Evolutionary conservation across 2,329 filamentous ascomycete genomes (phyloP), one percentile per base, ranked within the genome.

Genomic region (Talaromyces marneffei): DNA sequence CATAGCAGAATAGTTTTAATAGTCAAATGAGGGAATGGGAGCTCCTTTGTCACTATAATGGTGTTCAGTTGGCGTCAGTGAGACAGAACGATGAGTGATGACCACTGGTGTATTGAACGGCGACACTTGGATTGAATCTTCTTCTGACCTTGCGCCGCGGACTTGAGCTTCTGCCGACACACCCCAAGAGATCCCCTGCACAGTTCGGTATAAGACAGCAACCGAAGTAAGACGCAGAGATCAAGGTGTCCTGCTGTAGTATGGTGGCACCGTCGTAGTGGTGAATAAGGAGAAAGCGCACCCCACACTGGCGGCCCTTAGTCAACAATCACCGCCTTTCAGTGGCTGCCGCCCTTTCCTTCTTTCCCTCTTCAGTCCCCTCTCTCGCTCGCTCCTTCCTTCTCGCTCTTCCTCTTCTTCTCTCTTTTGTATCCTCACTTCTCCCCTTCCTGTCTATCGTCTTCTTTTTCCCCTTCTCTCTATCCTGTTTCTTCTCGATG

Each of bases 311-410:
- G 33, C 52, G 29, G 33, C 16, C 52, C 33, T 25, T 54, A 54
- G 50, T 54, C 56, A 9, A 37, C 37, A 50, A 33, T 40, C 52
- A 55, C 52, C 52, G 52, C 52, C 52, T 55, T 55, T 55, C 52
- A 20, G 27, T 57, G 40, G 27, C 53, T 46, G 18, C 52, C 55
- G 29, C 54, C 20, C 60, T 25, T 35, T 40, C 59, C 23, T 18
- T 54, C 40, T 27, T 20, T 27, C 14, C 10, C 37, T 56, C 44
- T 37, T 31, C 14, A 6, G 37, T 27, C 23, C 29, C 40, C 48
- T 31, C 31, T 31, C 31, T 56, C 52, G 44, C 39, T 20, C 31
- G 44, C 39, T 20, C 31, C 37, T 31, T 14, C 8, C 16, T 25
- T 18, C 37, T 46, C 29, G 14, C 33, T 25, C 60, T 33, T 57